These are phyloP conservation scores for Suillus subaureus DNA, from an alignment of 768 basidiomycete species.

Conservation along the genomic window DNA sequence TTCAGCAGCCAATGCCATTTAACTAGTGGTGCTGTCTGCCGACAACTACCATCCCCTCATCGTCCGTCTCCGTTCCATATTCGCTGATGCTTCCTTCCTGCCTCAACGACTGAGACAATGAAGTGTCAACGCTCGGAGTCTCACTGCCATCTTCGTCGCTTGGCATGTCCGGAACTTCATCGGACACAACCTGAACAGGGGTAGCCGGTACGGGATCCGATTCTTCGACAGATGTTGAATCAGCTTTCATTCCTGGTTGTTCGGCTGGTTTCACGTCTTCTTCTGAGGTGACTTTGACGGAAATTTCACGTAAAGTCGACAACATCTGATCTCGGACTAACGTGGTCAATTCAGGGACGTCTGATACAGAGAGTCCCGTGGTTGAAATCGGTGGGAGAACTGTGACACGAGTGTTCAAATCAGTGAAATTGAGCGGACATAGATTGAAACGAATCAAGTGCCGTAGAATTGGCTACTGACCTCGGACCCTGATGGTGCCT, in stretches of 20 bases:
- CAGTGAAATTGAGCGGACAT: conserved; percentile 13
- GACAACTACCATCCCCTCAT: conserved; percentile 82
- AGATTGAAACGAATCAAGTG: not conserved
- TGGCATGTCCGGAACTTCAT: conserved; percentile 21
- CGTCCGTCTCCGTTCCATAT: conserved; percentile 75
- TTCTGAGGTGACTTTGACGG: conserved; percentile 46
- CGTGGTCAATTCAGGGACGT: conserved; percentile 66
- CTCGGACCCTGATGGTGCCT: conserved; percentile 80
- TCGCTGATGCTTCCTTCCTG: conserved; percentile 64
- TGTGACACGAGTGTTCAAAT: conserved; percentile 33
- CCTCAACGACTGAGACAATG: conserved; percentile 35
- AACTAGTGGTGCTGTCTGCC: conserved; percentile 50
- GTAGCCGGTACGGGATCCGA: conserved; percentile 1
- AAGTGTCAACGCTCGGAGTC: conserved; percentile 26
- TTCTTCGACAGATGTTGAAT: conserved; percentile 17
- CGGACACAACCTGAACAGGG: conserved; percentile 36
- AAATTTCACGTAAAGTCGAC: conserved; percentile 74
- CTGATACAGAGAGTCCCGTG: conserved; percentile 63
- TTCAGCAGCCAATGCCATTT: not conserved
- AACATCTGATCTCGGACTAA: conserved; percentile 83
- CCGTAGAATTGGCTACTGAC: conserved; percentile 34
- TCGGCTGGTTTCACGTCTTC: conserved; percentile 18
- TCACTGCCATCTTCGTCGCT: conserved; percentile 30
- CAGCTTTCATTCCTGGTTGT: conserved; percentile 25
- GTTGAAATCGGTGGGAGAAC: conserved; percentile 93